Conservation (phyloP, 2,329 filamentous ascomycete genomes). For the Aspergillus piperis region DNA sequence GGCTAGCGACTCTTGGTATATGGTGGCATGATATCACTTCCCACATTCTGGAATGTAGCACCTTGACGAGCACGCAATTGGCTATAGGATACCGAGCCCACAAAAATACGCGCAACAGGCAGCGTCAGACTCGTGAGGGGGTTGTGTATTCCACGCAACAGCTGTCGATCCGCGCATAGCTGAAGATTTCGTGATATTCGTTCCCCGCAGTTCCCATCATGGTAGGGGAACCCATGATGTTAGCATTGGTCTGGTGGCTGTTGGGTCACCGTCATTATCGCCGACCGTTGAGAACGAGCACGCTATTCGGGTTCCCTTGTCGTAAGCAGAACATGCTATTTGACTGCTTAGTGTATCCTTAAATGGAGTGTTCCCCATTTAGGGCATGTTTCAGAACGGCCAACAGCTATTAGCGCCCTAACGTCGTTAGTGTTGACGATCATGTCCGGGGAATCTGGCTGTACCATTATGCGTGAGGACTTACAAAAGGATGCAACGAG, state of each 20-base stretch:
- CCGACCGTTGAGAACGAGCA: neutral
- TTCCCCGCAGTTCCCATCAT: neutral
- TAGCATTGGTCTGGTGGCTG: neutral
- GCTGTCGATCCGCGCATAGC: neutral
- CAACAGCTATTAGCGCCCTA: neutral
- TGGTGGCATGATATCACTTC: neutral
- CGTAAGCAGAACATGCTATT: neutral
- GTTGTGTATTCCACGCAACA: neutral
- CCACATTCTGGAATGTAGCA: neutral
- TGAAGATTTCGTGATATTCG: neutral
- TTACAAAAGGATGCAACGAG: too few species aligned
- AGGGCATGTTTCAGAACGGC: neutral
- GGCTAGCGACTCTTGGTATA: neutral
- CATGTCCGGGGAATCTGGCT: too few species aligned
- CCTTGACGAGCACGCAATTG: neutral
- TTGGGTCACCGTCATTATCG: too few species aligned
- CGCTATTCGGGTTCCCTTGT: neutral
- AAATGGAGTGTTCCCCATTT: neutral
- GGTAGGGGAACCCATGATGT: neutral
- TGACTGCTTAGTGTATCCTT: neutral
- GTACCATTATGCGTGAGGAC: too few species aligned
- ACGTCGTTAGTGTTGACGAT: too few species aligned
- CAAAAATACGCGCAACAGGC: neutral
- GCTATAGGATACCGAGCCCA: neutral
- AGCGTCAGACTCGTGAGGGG: neutral